phyloP scores from a whole-genome alignment of 2,329 filamentous ascomycete genomes.

The Aureobasidium sp. region DNA sequence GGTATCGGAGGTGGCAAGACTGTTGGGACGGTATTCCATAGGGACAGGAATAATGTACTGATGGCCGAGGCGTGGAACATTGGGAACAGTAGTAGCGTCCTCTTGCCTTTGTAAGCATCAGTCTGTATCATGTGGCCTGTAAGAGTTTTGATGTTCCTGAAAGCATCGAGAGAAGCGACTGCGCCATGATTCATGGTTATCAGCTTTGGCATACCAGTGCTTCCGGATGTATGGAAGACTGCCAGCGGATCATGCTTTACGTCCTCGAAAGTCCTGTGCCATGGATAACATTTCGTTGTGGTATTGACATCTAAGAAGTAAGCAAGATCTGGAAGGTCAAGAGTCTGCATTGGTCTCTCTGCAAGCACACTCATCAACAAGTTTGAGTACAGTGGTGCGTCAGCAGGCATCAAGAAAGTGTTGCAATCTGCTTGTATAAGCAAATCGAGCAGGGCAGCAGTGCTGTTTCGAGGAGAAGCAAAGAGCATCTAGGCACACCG shows the following conservation, averaged over 20 bases:
- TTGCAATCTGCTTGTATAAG: neutral
- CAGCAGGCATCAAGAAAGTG: neutral
- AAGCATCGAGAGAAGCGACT: conserved; percentile 33
- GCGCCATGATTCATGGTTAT: conserved; percentile 31
- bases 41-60: conserved; percentile 1
- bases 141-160: conserved; percentile 30
- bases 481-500: neutral
- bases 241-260: conserved; percentile 31
- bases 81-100: neutral
- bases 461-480: neutral
- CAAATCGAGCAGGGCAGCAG: neutral
- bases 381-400: neutral
- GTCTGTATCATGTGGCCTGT: conserved; percentile 6
- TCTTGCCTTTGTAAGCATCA: neutral
- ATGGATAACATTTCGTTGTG: neutral
- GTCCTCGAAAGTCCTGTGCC: neutral
- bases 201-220: conserved; percentile 38
- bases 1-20: neutral
- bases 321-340: neutral
- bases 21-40: neutral
- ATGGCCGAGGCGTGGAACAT: conserved; percentile 5
- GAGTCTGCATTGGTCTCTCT: neutral
- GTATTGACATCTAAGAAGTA: neutral
- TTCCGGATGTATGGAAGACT: conserved; percentile 39
- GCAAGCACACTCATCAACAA: neutral